These are phyloP conservation scores for Sclerotinia trifoliorum DNA, from an alignment of 2,329 filamentous ascomycete genomes.

Conservation along the genomic window DNA sequence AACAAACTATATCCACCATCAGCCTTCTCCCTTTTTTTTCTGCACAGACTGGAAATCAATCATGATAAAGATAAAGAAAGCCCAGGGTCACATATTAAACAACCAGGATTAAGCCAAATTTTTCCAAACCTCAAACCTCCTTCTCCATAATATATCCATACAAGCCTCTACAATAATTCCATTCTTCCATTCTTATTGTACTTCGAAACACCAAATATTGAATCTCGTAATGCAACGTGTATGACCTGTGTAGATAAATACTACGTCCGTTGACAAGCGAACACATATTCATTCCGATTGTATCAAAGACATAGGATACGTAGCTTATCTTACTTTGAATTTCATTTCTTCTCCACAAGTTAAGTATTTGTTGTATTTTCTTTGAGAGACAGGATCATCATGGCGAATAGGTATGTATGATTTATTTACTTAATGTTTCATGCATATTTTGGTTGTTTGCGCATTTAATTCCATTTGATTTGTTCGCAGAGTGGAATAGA, in stretches of 20 bases:
- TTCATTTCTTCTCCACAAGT: background rate
- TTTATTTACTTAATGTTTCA: background rate
- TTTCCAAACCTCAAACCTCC: slow-evolving; percentile 5
- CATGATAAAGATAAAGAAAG: slow-evolving; percentile 17
- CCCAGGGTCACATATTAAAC: slow-evolving; percentile 6
- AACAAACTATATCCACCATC: background rate
- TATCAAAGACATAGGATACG: background rate
- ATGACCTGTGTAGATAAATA: background rate
- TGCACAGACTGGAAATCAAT: slow-evolving; percentile 18
- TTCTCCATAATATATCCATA: background rate
- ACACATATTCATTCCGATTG: slow-evolving; percentile 9
- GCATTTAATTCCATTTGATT: background rate
- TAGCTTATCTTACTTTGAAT: background rate
- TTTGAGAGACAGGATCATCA: background rate
- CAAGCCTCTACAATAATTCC: background rate
- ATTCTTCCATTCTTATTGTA: background rate
- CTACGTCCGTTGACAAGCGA: slow-evolving; percentile 10
- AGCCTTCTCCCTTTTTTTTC: slow-evolving; percentile 9
- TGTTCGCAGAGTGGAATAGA: background rate
- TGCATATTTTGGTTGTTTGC: background rate
- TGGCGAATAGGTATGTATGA: slow-evolving; percentile 14
- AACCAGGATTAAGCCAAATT: slow-evolving; percentile 8
- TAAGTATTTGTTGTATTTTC: background rate
- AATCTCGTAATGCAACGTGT: background rate
- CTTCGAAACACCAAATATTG: slow-evolving; percentile 5